Evolutionary conservation across 2,329 filamentous ascomycete species (phyloP).

Genomic region (Exophiala calicioides): DNA sequence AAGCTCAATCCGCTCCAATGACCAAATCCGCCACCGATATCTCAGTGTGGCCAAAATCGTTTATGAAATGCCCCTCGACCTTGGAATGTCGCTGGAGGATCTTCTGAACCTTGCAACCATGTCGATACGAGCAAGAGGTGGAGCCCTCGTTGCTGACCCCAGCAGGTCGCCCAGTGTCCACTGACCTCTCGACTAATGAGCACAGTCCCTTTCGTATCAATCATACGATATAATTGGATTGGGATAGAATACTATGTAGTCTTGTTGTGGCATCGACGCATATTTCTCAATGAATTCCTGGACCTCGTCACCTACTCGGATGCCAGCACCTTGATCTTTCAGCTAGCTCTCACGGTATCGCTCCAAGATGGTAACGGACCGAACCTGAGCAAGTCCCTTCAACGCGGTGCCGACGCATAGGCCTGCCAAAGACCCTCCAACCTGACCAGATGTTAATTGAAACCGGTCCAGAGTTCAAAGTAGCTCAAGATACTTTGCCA

Average conservation of each 20-base stretch:
- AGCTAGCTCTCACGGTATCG: conserved; percentile 14
- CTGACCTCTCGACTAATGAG: not conserved
- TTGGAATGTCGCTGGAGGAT: conserved; percentile 1
- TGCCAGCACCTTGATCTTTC: conserved; percentile 26
- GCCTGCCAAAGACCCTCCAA: conserved; percentile 26
- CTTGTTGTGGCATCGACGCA: conserved; percentile 6
- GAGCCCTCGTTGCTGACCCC: conserved; percentile 10
- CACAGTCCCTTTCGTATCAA: not conserved
- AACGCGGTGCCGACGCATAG: conserved; percentile 21
- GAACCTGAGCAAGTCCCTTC: conserved; percentile 19
- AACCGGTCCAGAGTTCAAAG: too few species aligned
- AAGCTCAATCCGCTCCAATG: conserved; percentile 24
- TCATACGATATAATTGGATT: not conserved
- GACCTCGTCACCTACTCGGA: conserved; percentile 18
- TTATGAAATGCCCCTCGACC: not conserved
- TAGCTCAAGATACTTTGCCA: too few species aligned
- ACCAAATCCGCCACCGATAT: conserved; percentile 12
- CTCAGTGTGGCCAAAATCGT: conserved; percentile 1
- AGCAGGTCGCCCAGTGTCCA: conserved; percentile 11
- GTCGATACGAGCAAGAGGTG: conserved; percentile 5
- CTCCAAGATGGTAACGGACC: conserved; percentile 21
- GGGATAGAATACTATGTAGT: conserved; percentile 12
- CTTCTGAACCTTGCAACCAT: conserved; percentile 11
- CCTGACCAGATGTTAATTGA: too few species aligned
- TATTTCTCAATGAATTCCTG: conserved; percentile 16